Evolutionary conservation across 1,284 basidiomycete species (phyloP).

Genomic region (Xerocomus cyaneibrunnescens): DNA sequence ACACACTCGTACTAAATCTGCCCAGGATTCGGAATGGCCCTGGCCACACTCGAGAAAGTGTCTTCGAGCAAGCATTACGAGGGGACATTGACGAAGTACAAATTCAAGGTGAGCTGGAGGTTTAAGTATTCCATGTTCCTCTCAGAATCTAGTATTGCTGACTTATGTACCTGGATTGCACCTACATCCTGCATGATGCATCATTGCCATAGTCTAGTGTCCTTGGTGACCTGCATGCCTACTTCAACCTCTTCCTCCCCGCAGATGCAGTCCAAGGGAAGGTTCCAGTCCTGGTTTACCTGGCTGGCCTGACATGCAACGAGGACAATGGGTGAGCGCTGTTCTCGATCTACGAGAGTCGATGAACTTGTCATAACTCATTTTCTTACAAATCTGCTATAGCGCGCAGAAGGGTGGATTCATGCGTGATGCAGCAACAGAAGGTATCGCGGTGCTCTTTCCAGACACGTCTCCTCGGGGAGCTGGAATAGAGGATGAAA

Average conservation of each 20-base stretch:
- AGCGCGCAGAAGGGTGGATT: constrained; percentile 90
- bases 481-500: constrained; percentile 87
- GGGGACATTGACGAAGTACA: constrained; percentile 84
- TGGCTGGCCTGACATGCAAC: constrained; percentile 93
- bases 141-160: too few species aligned
- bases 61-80: constrained; percentile 78
- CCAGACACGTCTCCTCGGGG: constrained; percentile 96
- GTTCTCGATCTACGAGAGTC: neutral
- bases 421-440: constrained; percentile 73
- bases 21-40: constrained; percentile 21
- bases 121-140: neutral
- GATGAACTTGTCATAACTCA: neutral
- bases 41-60: constrained; percentile 24
- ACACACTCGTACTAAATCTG: too few species aligned
- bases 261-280: constrained; percentile 54
- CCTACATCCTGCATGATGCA: neutral
- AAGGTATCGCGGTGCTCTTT: constrained; percentile 91
- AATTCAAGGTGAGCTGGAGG: constrained; percentile 61
- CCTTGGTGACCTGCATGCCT: constrained; percentile 77
- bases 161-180: neutral
- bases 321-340: constrained; percentile 85
- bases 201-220: constrained; percentile 51
- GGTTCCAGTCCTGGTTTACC: constrained; percentile 85
- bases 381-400: constrained; percentile 1
- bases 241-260: constrained; percentile 93